Evolutionary conservation across 164 flowering plant species (phyloP).

Genomic region (Brasenia schreberi): DNA sequence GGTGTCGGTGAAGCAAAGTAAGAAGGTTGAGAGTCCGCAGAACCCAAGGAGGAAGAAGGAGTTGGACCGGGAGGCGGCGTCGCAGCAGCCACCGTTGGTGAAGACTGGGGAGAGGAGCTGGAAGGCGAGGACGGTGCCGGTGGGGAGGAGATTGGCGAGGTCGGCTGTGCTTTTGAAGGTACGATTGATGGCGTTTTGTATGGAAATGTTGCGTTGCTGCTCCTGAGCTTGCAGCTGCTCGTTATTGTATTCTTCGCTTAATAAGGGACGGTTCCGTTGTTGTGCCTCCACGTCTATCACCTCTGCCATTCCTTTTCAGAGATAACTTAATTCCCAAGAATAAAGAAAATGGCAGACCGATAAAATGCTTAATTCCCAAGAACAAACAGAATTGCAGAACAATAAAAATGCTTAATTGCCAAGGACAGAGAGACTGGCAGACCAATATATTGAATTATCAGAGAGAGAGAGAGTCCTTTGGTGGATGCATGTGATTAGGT

Average conservation of each 20-base stretch:
- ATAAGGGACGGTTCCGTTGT: not conserved
- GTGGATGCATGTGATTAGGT: too few relatives aligned
- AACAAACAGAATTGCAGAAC: not conserved
- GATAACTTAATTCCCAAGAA: not conserved
- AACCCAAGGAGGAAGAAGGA: constrained; percentile 24
- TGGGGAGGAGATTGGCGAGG: constrained; percentile 24
- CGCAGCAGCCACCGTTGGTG: constrained; percentile 34
- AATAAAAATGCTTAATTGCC: not conserved
- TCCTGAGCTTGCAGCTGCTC: not conserved
- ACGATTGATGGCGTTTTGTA: constrained; percentile 15
- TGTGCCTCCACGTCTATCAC: not conserved
- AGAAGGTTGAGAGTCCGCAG: constrained; percentile 39
- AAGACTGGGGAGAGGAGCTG: constrained; percentile 29
- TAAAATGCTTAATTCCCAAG: not conserved
- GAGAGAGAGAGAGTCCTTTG: not conserved
- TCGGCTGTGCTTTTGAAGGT: constrained; percentile 23
- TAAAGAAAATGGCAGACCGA: not conserved
- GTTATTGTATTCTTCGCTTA: not conserved
- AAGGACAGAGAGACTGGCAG: not conserved
- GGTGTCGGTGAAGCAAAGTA: constrained; percentile 55
- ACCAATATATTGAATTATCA: not conserved
- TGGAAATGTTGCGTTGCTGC: not conserved
- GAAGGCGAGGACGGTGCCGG: constrained; percentile 26
- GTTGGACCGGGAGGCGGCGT: constrained; percentile 10
- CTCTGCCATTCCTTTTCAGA: not conserved